Percentiles rank a stretch among this genome's conserved stretches.
phyloP scores from a whole-genome alignment of 371 early-diverging fungal genomes.

The Mucor irregularis region DNA sequence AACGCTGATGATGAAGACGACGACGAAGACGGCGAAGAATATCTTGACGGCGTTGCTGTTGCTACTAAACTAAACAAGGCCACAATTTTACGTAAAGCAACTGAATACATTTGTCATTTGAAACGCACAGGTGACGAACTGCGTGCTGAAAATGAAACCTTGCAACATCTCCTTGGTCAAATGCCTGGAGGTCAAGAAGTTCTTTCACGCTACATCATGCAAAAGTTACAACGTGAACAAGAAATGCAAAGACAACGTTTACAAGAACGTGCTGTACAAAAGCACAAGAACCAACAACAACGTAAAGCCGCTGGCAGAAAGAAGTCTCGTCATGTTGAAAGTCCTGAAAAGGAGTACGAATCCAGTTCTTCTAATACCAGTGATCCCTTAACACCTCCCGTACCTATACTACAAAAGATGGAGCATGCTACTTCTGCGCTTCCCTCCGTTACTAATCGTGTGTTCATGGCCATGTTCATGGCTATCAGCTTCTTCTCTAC shows the following conservation, averaged over 20 bases:
- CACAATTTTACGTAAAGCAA: conserved; percentile 83
- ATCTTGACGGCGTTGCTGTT: conserved; percentile 60
- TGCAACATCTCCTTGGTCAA: conserved; percentile 52
- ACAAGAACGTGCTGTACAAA: conserved; percentile 25
- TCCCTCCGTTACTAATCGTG: conserved; percentile 27
- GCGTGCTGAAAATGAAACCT: conserved; percentile 50
- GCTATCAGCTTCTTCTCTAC: conserved; percentile 46
- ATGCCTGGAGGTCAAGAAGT: conserved; percentile 61
- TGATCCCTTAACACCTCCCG: conserved; percentile 7
- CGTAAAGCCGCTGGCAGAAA: conserved; percentile 26
- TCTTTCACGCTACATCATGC: conserved; percentile 29
- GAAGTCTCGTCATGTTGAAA: conserved; percentile 4
- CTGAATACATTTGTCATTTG: conserved; percentile 84
- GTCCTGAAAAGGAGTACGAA: conserved; percentile 18
- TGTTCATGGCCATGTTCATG: conserved; percentile 53
- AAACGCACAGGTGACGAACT: conserved; percentile 54
- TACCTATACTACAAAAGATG: not conserved
- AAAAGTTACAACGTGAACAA: conserved; percentile 40
- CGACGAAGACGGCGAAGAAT: conserved; percentile 52
- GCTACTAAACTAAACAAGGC: conserved; percentile 90
- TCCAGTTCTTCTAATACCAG: conserved; percentile 7
- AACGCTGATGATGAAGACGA: conserved; percentile 29
- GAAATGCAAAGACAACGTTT: conserved; percentile 25
- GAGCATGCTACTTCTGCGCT: not conserved
- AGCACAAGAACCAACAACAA: conserved; percentile 28